Base-by-base conservation (phyloP, 1,284 basidiomycete genomes). In the Earliella scabrosa region DNA sequence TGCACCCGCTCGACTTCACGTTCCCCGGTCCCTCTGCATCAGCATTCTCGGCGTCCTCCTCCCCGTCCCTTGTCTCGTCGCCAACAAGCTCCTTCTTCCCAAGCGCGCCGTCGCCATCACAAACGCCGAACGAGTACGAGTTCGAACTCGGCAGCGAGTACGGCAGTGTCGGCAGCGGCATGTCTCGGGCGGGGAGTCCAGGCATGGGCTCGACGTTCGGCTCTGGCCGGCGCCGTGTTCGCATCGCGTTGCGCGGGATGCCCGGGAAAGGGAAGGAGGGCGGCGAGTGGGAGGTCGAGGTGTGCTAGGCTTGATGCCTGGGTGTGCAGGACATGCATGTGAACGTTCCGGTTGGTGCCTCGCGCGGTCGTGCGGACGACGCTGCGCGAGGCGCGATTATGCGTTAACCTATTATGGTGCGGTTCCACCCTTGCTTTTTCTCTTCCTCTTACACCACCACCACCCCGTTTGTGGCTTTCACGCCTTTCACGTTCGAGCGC, bases 221-320 rank as follows among this genome's bases (percentile, higher is more conserved):
- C 32, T 27, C 59, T 6, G 68, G 65, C 31, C 58, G 68, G 41
- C 58, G 80, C 43, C 78, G 85, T 35, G 85, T 87, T 56, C 77
- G 84, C 57, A 86, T 87, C 51, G 82, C 86, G 21, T 71, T 88
- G 55, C 87, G 83, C 72, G 83, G 79, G 65, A 74, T 85, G 71
- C 85, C 86, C 1, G 76, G 75, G 23, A 71, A 79, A 31, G 84
- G 82, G 44, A 79, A 79, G 54, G 84, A 87, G 67, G 85, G 83
- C 51, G 85, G 86, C 55, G 86, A 87, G 73, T 87, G 86, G 87
- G 86, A 88, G 71, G 84, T 88, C 50, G 82, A 86, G 68, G 75
- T 87, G 56, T 87, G 85, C 70, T 87, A 62, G 57, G 40, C 74
- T 77, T 46, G 73, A 80, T 34, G 50, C 34, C 46, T 23, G n/a